Base-by-base conservation (phyloP, 2,329 filamentous ascomycete genomes). In the Alternaria arbusti region DNA sequence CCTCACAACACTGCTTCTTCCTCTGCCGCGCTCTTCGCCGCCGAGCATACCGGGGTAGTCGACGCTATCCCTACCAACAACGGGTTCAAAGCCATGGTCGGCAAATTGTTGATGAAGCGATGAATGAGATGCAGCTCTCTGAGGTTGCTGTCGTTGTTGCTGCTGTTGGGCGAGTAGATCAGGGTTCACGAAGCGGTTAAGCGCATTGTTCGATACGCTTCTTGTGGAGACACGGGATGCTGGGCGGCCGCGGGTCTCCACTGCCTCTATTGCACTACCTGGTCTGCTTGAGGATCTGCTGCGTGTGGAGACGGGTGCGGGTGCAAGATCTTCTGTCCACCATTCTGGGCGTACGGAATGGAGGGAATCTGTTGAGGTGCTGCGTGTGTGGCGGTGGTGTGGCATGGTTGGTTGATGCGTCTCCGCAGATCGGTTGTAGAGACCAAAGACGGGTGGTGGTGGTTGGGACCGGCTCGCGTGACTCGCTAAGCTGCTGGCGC, bases 271-370 rank as follows among this genome's bases (percentile, higher is more conserved):
- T n/a, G 6, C 46, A 23, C 28, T 54, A 26, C 49, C 47, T 5
- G 50, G 13, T 10, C 22, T 45, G 49, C 54, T 62, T 22, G 49
- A 28, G 5, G 54, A 57, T 26, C 49, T 49, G 25, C 45, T 49
- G 26, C 54, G 43, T 2, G 52, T 17, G 23, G 52, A 22, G 2
- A 58, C 44, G 8, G 64, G 64, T 1, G 23, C 46, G 2, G 64
- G 64, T 3, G 58, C 32, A 10, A 61, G 51, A 12, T 47, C 25
- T 8, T 59, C 58, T 7, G 55, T 54, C 61, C 62, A 66, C 57
- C 55, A 59, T 23, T 61, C 58, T 30, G 54, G 56, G 5, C 44
- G 60, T 3, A 57, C 54, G 13, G 55, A 56, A 10, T 52, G 32
- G 2, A 57, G 45, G 10, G 47, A 57, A 26, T 52, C 45, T 32